Conservation (phyloP, 2,329 filamentous ascomycete species). For the Graphilbum fragrans region DNA sequence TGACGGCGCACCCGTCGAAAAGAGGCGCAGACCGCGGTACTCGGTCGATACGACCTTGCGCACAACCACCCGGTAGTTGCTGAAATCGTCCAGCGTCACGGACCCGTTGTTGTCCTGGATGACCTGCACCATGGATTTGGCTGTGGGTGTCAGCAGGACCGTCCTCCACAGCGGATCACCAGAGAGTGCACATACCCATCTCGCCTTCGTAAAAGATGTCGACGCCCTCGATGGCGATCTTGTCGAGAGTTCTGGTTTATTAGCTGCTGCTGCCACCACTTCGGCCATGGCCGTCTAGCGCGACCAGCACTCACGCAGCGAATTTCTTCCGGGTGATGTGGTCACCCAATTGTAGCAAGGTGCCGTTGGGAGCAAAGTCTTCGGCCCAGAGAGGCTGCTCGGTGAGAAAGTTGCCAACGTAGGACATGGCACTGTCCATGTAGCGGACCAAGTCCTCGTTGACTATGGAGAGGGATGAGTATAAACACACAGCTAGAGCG, state of each 20-base stretch:
- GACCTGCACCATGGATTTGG: conserved; percentile 59
- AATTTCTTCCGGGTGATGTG: conserved; percentile 72
- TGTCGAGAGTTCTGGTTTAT: conserved; percentile 48
- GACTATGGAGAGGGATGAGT: conserved; percentile 28
- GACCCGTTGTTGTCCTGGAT: conserved; percentile 63
- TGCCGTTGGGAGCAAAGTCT: conserved; percentile 78
- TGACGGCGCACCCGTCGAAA: conserved; percentile 59
- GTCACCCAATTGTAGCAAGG: conserved; percentile 58
- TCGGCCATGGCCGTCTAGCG: too few species aligned
- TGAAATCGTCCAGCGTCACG: conserved; percentile 70
- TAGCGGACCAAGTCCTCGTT: conserved; percentile 63
- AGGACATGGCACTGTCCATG: conserved; percentile 37
- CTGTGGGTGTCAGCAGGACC: conserved; percentile 24
- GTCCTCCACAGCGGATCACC: conserved; percentile 1
- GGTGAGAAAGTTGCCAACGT: conserved; percentile 49
- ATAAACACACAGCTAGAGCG: background rate
- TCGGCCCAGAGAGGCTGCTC: conserved; percentile 69
- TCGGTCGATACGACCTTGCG: conserved; percentile 47
- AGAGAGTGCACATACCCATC: conserved; percentile 16
- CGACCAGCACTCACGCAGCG: conserved; percentile 31
- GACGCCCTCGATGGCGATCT: conserved; percentile 57
- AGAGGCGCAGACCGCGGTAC: conserved; percentile 61
- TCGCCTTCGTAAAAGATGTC: conserved; percentile 24
- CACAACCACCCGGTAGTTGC: conserved; percentile 56
- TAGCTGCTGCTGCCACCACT: background rate